Conservation (phyloP, 176 grass and related monocot species). For the sorghum (Sorghum bicolor) region DNA sequence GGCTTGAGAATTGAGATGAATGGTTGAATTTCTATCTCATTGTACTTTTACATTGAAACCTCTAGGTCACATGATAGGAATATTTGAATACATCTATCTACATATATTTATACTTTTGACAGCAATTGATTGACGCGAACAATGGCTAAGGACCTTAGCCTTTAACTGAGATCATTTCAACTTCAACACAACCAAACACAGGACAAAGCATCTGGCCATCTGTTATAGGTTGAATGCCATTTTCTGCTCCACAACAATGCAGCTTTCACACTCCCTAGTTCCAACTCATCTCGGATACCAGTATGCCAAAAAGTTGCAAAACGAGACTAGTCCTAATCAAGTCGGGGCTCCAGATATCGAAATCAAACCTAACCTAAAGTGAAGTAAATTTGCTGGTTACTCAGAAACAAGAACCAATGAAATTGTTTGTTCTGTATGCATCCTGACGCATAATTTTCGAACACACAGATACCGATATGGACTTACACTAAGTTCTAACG, state of each 20-base stretch:
- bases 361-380: neutral
- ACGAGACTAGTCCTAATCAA: neutral
- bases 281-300: neutral
- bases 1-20: neutral
- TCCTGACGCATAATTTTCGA: neutral
- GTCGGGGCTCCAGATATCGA: neutral
- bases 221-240: neutral
- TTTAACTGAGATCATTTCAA: neutral
- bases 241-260: neutral
- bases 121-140: neutral
- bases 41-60: neutral
- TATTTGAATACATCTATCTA: neutral
- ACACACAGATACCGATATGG: neutral
- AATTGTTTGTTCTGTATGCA: neutral
- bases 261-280: neutral
- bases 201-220: neutral
- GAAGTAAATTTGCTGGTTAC: neutral
- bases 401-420: neutral
- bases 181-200: neutral
- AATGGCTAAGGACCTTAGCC: neutral
- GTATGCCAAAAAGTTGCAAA: neutral
- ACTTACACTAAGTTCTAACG: neutral
- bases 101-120: neutral
- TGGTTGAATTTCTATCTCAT: neutral
- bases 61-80: neutral